Percentiles rank a stretch among this genome's conserved stretches.
These are phyloP conservation scores for Entomophthora muscae DNA, from an alignment of 371 early-diverging fungal genomes.

Conservation along the genomic window DNA sequence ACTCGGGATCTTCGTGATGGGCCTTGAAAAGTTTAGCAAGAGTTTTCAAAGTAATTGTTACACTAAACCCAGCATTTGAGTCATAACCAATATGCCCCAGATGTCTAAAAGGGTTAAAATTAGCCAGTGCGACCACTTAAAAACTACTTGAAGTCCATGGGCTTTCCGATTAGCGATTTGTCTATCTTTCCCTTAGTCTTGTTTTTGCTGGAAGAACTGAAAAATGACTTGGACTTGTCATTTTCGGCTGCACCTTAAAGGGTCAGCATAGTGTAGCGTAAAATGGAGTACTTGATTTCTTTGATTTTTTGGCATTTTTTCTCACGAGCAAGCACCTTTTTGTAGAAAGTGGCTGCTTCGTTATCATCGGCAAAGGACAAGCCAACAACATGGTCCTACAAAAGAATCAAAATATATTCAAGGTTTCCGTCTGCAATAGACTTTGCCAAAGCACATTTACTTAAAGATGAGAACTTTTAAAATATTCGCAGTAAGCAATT, in stretches of 20 bases:
- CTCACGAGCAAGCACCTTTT: constrained; percentile 38
- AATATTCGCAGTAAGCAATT: too few relatives aligned
- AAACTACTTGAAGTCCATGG: constrained; percentile 47
- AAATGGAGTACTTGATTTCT: constrained; percentile 7
- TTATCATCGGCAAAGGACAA: constrained; percentile 73
- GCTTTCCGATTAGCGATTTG: constrained; percentile 53
- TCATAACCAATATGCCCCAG: constrained; percentile 62
- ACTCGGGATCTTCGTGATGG: constrained; percentile 60
- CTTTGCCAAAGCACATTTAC: too few relatives aligned
- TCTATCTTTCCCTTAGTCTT: constrained; percentile 32
- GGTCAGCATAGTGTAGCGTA: constrained; percentile 8
- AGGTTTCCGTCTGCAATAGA: too few relatives aligned
- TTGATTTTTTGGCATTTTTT: constrained; percentile 6
- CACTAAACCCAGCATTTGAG: constrained; percentile 58
- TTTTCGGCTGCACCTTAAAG: constrained; percentile 11
- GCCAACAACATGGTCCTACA: constrained; percentile 49
- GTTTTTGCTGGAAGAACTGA: constrained; percentile 18
- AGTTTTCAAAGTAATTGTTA: constrained; percentile 13
- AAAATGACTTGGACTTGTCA: constrained; percentile 14
- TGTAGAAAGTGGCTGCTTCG: constrained; percentile 59
- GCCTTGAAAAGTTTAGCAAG: constrained; percentile 16
- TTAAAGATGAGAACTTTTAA: too few relatives aligned
- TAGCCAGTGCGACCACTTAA: too few relatives aligned
- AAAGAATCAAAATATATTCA: too few relatives aligned
- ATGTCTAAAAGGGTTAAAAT: constrained; percentile 27